Conservation (phyloP, 176 grass and related monocot species). For the maize (Zea mays) region Zm-B73-REFERENCE-NAM-5.0 NC_050102.1:153575501-153576000, state of each 20-base stretch:
- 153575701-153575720: neutral
- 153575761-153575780: neutral
- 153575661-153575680: too few species aligned
- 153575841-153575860: slow-evolving; percentile 7
- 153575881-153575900: neutral
- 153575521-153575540: slow-evolving; percentile 97
- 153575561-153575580: slow-evolving; percentile 15
- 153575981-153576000: neutral
- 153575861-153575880: neutral
- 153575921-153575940: neutral
- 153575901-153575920: neutral
- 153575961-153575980: slow-evolving; percentile 1
- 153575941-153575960: neutral
- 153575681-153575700: neutral
- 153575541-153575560: slow-evolving; percentile 88
- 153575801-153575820: neutral
- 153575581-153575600: slow-evolving; percentile 22
- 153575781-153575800: neutral
- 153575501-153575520: slow-evolving; percentile 96
- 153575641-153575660: neutral
- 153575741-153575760: neutral
- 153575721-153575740: slow-evolving; percentile 12
- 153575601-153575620: neutral
- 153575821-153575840: slow-evolving; percentile 10
- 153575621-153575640: neutral